phyloP scores from a whole-genome alignment of 345 rosid species.

The Ricinus communis region DNA sequence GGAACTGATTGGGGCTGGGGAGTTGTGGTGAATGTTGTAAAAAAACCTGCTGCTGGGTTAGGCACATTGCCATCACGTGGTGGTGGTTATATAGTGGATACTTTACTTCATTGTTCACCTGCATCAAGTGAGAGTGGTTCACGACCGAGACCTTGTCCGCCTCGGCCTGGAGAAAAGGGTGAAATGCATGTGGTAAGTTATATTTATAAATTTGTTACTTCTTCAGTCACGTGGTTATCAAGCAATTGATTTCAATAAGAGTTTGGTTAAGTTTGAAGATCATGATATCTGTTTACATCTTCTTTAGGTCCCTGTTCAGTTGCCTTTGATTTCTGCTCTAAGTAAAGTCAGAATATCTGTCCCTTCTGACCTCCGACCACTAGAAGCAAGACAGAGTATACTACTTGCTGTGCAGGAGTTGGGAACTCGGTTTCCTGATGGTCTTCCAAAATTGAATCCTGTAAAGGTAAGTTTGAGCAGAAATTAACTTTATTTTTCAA shows the following conservation, averaged over 20 bases:
- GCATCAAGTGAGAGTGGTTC: constrained; percentile 78
- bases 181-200: constrained; percentile 98
- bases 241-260: background rate
- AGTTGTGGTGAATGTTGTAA: constrained; percentile 91
- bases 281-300: constrained; percentile 25
- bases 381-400: constrained; percentile 94
- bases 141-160: constrained; percentile 91
- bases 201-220: background rate
- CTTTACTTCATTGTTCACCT: constrained; percentile 87
- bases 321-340: constrained; percentile 74
- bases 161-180: constrained; percentile 89
- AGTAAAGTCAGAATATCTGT: constrained; percentile 77
- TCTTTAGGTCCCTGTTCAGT: constrained; percentile 88
- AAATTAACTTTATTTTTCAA: background rate
- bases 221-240: background rate
- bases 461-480: constrained; percentile 54
- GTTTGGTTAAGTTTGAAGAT: constrained; percentile 6
- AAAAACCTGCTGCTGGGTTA: constrained; percentile 60
- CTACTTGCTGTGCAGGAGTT: constrained; percentile 86
- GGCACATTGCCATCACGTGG: constrained; percentile 59
- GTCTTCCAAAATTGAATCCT: constrained; percentile 97
- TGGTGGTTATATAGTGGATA: constrained; percentile 85
- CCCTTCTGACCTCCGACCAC: constrained; percentile 88
- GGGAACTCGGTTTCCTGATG: constrained; percentile 76
- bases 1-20: constrained; percentile 99